Base-by-base conservation (phyloP, 2,329 filamentous ascomycete species). In the Endoconidiophora polonica region DNA sequence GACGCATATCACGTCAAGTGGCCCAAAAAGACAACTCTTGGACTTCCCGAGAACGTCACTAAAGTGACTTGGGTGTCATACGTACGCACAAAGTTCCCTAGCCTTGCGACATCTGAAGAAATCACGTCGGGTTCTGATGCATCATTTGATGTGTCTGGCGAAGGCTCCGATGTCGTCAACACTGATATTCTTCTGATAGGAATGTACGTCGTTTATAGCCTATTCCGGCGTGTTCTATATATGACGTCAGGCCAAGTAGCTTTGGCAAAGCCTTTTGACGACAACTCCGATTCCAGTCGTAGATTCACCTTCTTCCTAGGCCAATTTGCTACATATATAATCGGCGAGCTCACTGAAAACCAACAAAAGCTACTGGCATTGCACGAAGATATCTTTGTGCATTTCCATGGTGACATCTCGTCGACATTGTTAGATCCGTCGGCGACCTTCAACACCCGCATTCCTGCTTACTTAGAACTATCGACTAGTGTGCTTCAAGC, bases 401-500 rank as follows among this genome's bases (percentile, higher is more conserved):
- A 69, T 4, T 69, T 69, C 58, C 61, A 60, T 3, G 59, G 56
- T 7, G 37, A 48, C 12, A 24, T 48, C 24, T 42, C 39, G 29
- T 16, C 23, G 54, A 54, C 23, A 33, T 40, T 22, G 16, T 44
- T 26, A n/a, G 24, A 12, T 38, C 23, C 16, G 18, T 29, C 14
- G 26, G n/a, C 3, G 39, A 29, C 14, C 29, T 46, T 14, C 12
- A 5, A 38, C 5, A 20, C 23, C 29, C 36, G 41, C 20, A 10
- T 49, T 4, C 47, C 46, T 23, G 22, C 24, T 16, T 49, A 24
- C n/a, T 47, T 47, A 10, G 26, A 52, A 3, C 57, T 69, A n/a
- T 63, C 62, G 4, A 58, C 66, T n/a, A 62, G 66, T 5, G 59
- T 69, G 20, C 52, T 69, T 12, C 61, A 65, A 45, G 58, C 63